Conservation (phyloP, 2,329 filamentous ascomycete genomes). For the Beauveria medogensis region DNA sequence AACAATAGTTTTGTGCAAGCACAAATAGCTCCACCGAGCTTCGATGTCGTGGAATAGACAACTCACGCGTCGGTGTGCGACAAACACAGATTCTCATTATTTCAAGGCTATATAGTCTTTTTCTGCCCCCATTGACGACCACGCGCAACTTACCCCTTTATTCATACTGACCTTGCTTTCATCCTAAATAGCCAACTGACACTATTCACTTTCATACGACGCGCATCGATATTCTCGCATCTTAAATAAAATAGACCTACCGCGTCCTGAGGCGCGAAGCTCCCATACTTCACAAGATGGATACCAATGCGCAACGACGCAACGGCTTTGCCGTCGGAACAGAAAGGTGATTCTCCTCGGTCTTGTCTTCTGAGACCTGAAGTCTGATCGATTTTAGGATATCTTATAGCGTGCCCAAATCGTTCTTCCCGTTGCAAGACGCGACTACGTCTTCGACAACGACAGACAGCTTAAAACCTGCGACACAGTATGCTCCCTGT, state of each 20-base stretch:
- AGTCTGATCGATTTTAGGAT: neutral
- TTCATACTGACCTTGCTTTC: neutral
- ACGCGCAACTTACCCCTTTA: neutral
- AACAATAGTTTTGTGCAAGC: constrained; percentile 3
- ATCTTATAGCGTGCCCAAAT: constrained; percentile 7
- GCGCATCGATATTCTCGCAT: neutral
- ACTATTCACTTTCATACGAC: neutral
- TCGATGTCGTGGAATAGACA: neutral
- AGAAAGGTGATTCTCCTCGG: neutral
- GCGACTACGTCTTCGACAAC: neutral
- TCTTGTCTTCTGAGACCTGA: neutral
- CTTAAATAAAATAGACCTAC: neutral
- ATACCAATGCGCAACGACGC: neutral
- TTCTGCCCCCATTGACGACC: neutral
- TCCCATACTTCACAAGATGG: constrained; percentile 1
- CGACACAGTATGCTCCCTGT: neutral
- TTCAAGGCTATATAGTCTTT: neutral
- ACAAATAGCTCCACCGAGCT: constrained; percentile 6
- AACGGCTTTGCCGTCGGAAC: neutral
- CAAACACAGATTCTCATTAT: neutral
- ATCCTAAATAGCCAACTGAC: neutral
- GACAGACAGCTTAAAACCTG: neutral
- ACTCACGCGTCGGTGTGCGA: constrained; percentile 10
- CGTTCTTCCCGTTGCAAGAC: constrained; percentile 7
- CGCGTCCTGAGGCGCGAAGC: constrained; percentile 2